Evolutionary conservation across 2,329 filamentous ascomycete species (phyloP), one percentile per base, ranked within the genome.

Genomic region (Fusarium sp.): DNA sequence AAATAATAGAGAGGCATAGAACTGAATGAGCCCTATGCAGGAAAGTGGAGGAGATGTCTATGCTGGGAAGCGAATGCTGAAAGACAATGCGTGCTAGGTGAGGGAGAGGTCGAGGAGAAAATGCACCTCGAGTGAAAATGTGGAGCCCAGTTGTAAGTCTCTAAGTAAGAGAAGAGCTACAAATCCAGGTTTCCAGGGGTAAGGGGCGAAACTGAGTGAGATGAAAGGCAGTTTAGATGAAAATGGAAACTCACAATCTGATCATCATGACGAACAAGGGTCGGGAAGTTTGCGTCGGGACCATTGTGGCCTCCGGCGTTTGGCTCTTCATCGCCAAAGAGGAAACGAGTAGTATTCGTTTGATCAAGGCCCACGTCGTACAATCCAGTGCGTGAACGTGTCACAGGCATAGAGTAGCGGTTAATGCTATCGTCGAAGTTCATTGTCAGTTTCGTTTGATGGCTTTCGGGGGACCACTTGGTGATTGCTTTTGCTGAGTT

Each of bases 361-460:
- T 92, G 90, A 65, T 96, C 94, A 58, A 97, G 82, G 37, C 87
- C 87, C 72, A 89, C 85, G 69, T 90, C 89, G 75, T 91, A 89
- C 72, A 89, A 81, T 66, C 90, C 87, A 69, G 85, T 88, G 69
- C 90, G 87, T 69, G 89, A 88, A 62, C 87, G 86, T 46, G 91
- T 93, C 50, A 95, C 91, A 31, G 95, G 95, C 91, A 97, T 94
- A 6, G 95, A 97, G 79, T 97, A 97, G 68, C 95, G 91, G 77
- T 97, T 96, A 63, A 90, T 85, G 70, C 93, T 96, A 72, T 72
- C 65, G 63, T 73, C 60, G 36, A 39, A 52, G 14, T 43, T 33
- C 63, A 69, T 69, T 25, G 59, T 76, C 40, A 76, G 74, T 42
- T 33, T 43, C 33, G 42, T 25, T 49, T 36, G 36, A 14, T 47